Evolutionary conservation across 129 eudicot genomes (phyloP), one percentile per base, ranked within the genome.

Genomic region (Pittosporum tobira): DNA sequence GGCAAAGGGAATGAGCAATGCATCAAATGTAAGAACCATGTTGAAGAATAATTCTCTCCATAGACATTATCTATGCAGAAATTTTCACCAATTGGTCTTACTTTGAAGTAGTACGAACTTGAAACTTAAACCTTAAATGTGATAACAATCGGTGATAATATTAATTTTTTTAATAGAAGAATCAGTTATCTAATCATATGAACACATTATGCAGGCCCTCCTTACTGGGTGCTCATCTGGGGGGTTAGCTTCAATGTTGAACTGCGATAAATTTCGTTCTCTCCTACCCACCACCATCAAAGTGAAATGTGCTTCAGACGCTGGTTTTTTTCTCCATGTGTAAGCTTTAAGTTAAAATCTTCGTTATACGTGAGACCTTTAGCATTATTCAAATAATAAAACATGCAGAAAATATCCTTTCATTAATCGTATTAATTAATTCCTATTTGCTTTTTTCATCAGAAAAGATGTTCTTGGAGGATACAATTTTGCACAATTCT

Each of bases 171-270:
- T n/a, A n/a, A n/a, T n/a, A n/a, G n/a, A n/a, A n/a, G n/a, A n/a
- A n/a, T n/a, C n/a, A n/a, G n/a, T n/a, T n/a, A n/a, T n/a, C n/a
- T n/a, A n/a, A n/a, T n/a, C n/a, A n/a, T n/a, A n/a, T n/a, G 1
- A 34, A 34, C 40, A 34, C 5, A 34, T 34, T 34, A 34, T 34
- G 40, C 45, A 78, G 84, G 84, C 75, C 10, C 75, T 78, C 45
- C 75, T 78, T 47, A 59, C 84, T 15, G 84, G 84, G 1, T 78
- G 84, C 34, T 78, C 84, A 38, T 76, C 84, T 28, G 84, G 84
- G 48, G 84, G 84, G 27, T 36, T 78, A 53, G 75, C 84, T 48
- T 28, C 84, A 62, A 64, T 78, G 48, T 36, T 78, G 44, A 74
- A 73, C 14, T 78, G 84, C 20, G 84, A 78, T 25, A 71, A 78